Percentiles rank a stretch among this genome's conserved stretches.
Evolutionary conservation across 139 green algal species (phyloP).

Genomic region (Auxenochlorella pyrenoidosa): DNA sequence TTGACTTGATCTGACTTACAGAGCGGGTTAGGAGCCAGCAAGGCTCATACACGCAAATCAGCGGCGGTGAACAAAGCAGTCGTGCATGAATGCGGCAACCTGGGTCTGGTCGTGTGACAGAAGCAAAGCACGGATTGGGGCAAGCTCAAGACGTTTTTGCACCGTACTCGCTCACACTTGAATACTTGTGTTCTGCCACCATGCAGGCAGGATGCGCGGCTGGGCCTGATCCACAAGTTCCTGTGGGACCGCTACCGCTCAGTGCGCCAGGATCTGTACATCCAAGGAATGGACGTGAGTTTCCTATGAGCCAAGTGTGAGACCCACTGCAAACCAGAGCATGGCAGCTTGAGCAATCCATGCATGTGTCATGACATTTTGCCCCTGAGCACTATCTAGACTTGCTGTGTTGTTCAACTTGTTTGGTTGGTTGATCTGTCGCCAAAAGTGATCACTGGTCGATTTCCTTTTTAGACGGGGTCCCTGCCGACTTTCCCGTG

Average conservation of each 20-base stretch:
- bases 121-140: too few species aligned
- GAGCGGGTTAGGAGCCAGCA: too few species aligned
- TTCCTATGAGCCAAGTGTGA: not conserved
- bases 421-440: not conserved
- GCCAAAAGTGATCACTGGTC: not conserved
- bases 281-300: constrained; percentile 71
- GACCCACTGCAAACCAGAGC: too few species aligned
- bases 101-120: too few species aligned
- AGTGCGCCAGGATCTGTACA: constrained; percentile 79
- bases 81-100: too few species aligned
- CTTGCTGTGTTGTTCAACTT: not conserved
- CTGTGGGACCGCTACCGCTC: constrained; percentile 90
- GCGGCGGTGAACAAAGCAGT: too few species aligned
- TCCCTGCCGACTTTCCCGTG: too few species aligned
- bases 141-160: not conserved
- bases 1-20: too few species aligned
- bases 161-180: not conserved
- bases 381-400: too few species aligned
- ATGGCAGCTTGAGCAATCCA: too few species aligned
- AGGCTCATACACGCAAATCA: too few species aligned
- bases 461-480: not conserved
- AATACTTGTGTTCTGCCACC: not conserved
- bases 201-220: constrained; percentile 20
- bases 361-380: too few species aligned
- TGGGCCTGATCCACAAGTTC: constrained; percentile 79